Base-by-base conservation (phyloP, 148 eudicot species). In the Pouteria glomerata region DNA sequence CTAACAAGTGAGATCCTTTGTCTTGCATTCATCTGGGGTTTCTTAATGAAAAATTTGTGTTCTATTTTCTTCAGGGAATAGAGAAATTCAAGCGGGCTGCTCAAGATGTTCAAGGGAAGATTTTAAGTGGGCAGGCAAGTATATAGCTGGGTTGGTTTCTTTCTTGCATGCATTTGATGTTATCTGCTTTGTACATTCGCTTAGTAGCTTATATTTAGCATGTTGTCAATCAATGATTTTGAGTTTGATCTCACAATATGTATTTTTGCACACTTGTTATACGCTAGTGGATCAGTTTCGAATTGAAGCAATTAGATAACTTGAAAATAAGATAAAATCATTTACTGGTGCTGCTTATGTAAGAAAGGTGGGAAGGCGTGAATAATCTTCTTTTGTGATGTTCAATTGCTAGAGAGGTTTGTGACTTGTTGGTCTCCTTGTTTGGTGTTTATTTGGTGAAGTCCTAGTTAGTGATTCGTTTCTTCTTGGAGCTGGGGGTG, bases 51-150 rank as follows among this genome's bases (percentile, higher is more conserved):
- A 15, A 19, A 24, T 55, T 41, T 42, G 72, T 33, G 70, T 18
- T 0, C 42, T 41, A 2, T 56, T 64, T 21, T 66, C 11, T 60
- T 47, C 86, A 93, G 98, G 98, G 98, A 68, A 89, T 90, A 42
- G 92, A 89, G 85, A 87, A 83, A 72, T 93, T 93, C 79, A 87
- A 88, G 83, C 89, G 82, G 76, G 85, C 90, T 73, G 95, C 91
- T 74, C 86, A 84, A 80, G 96, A 88, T 71, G 86, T 93, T 68
- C 64, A 87, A 69, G 98, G 98, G 39, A 90, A 74, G 68, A 75
- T 77, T 66, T 60, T 93, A 23, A 89, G 85, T 78, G 97, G 98
- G 56, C 88, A 90, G 97, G 98, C 78, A 82, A 68, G 81, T 63
- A 77, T 34, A 37, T 66, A 57, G 53, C 37, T 45, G 4, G 30